Evolutionary conservation across 2,329 filamentous ascomycete genomes (phyloP), one percentile per base, ranked within the genome.

Genomic region (Cyphellophora europaea): DNA sequence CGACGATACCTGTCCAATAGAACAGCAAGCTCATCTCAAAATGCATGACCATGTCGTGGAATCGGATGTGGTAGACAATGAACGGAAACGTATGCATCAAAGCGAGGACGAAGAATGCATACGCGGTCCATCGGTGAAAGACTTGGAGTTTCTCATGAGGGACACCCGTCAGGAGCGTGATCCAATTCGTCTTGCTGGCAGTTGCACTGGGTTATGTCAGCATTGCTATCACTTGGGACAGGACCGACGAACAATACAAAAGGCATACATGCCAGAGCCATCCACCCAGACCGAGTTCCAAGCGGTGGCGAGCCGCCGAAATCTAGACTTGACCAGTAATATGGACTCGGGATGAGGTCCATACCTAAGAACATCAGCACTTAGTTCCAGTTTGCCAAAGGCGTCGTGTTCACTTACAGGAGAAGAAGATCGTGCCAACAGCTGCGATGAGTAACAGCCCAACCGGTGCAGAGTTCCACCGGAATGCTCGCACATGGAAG

Each of bases 61-160:
- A 62, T 38, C 55, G 50, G 14, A 66, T 58, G 42, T 73, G 59
- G 42, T 62, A 70, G 1, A 77, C 55, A 37, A 77, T 67, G 45
- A 74, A 77, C 0, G 73, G 73, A 32, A 77, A 76, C 0, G 72
- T 76, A 46, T 78, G 73, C 5, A 77, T 44, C 3, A 77, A 53
- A 0, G 71, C 69, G 1, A 75, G 57, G 12, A 68, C 56, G 37
- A 75, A 73, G 58, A 75, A 72, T 19, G 67, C 69, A 52, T 69
- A 73, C 29, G 63, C 62, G 3, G 65, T 58, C 67, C 68, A 73
- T 32, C 63, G 61, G 45, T 75, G 71, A 48, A 69, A 72, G n/a
- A 71, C 52, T 37, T 74, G 69, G 2, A 77, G 60, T 36, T 67
- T 69, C 47, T 77, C 74, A 38, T 75, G 71, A 0, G 70, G 64